These are phyloP conservation scores for Microsporum audouinii DNA, from an alignment of 2,329 filamentous ascomycete genomes.

Conservation along the genomic window DNA sequence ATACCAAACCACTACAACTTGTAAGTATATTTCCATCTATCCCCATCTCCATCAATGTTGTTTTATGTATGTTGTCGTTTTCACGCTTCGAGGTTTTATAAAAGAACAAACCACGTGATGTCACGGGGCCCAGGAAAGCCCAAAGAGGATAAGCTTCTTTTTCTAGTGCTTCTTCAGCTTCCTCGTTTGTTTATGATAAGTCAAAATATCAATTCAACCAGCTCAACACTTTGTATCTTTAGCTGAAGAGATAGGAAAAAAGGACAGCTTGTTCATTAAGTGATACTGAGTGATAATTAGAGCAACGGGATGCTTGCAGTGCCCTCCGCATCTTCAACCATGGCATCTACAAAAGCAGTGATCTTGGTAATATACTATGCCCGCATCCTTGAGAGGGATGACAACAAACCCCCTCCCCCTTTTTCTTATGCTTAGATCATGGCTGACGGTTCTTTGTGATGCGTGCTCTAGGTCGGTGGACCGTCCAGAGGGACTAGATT, in stretches of 20 bases:
- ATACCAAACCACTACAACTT: too few relatives aligned
- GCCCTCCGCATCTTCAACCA: constrained; percentile 17
- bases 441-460: not conserved
- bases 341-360: constrained; percentile 74
- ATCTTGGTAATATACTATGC: constrained; percentile 56
- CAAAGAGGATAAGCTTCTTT: not conserved
- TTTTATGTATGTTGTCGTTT: too few relatives aligned
- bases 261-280: not conserved
- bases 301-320: not conserved
- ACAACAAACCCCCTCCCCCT: not conserved
- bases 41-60: not conserved
- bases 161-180: not conserved
- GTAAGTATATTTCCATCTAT: not conserved
- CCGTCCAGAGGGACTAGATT: constrained; percentile 93
- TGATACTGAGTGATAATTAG: not conserved
- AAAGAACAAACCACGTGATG: not conserved
- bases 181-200: not conserved
- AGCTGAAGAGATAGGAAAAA: not conserved
- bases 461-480: constrained; percentile 62
- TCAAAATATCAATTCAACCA: not conserved
- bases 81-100: too few relatives aligned
- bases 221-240: not conserved
- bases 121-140: not conserved
- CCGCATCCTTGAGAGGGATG: not conserved
- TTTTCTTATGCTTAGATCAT: not conserved